Evolutionary conservation across 331 rosid genomes (phyloP), one percentile per base, ranked within the genome.

Genomic region (Pyrus hybrid): DNA sequence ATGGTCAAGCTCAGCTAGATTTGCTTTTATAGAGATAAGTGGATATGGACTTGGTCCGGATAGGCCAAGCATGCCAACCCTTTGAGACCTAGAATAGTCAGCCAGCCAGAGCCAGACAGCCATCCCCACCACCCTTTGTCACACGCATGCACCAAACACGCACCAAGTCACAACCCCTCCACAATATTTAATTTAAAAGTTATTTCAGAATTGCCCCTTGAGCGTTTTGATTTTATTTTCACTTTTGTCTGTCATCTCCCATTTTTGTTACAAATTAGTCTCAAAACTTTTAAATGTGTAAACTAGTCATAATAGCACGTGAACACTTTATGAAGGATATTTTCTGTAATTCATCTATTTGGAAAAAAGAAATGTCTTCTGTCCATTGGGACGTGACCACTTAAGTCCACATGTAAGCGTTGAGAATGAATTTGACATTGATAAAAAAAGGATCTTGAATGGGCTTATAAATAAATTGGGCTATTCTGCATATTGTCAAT

Each of bases 11-110:
- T 0, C 29, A 10, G 45, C 45, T 37, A 37, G 45, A 37, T 37
- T 37, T 37, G 43, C 45, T 37, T 37, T 9, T 37, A 0, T 3
- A 37, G 45, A 37, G 45, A 37, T 37, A 37, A 13, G 54, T 45
- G 75, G 57, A 49, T 17, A 43, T 58, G 77, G 82, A 75, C 56
- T 67, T 22, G 81, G 72, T 77, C 57, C 76, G 25, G 9, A 58
- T 75, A 63, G 73, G 85, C 67, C 74, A 74, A 70, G 41, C 70
- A 13, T 60, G 80, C 77, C 77, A 33, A 22, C 77, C 83, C 37
- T 71, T 64, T 22, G 25, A 18, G 53, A 76, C 67, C 45, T 76
- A 74, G 86, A 84, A 86, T 79, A 80, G 91, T 79, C 88, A 83
- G 81, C 86, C 83, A 80, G 86, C 83, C 41, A 12, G 17, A 83